A percentile compares a stretch with the other conserved stretches of the same genome.
Evolutionary conservation across 352 stramenopile genomes (phyloP).

Genomic region (Plasmopara muralis): DNA sequence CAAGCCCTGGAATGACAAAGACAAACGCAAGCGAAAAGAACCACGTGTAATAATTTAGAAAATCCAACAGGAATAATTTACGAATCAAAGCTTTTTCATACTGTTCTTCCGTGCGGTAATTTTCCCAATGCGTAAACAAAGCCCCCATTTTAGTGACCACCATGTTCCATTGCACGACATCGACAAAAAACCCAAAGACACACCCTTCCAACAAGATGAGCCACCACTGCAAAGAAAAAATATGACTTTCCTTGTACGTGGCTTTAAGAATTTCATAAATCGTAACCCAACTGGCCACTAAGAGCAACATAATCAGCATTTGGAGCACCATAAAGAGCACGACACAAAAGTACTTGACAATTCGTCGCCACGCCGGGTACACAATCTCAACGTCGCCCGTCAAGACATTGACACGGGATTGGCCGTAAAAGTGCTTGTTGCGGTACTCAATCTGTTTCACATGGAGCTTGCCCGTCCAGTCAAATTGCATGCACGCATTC

Average conservation of each 20-base stretch:
- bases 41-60: constrained; percentile 90
- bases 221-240: constrained; percentile 83
- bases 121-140: constrained; percentile 85
- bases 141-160: constrained; percentile 82
- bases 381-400: constrained; percentile 63
- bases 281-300: constrained; percentile 82
- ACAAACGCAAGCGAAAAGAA: constrained; percentile 88
- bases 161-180: constrained; percentile 87
- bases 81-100: constrained; percentile 78
- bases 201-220: constrained; percentile 76
- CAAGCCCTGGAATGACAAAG: constrained; percentile 78
- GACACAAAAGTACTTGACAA: constrained; percentile 73
- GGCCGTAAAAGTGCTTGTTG: constrained; percentile 70
- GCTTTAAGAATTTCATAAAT: constrained; percentile 86
- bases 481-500: constrained; percentile 73
- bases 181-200: constrained; percentile 82
- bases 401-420: constrained; percentile 61
- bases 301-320: constrained; percentile 79
- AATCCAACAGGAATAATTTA: constrained; percentile 82
- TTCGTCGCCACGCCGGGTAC: constrained; percentile 59
- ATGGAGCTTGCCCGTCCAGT: constrained; percentile 76
- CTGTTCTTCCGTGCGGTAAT: constrained; percentile 80
- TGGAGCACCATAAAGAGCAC: constrained; percentile 79
- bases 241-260: constrained; percentile 61
- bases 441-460: constrained; percentile 83